These are phyloP conservation scores for Cladosporium sp. DNA, from an alignment of 2,329 filamentous ascomycete genomes.

Conservation along the genomic window DNA sequence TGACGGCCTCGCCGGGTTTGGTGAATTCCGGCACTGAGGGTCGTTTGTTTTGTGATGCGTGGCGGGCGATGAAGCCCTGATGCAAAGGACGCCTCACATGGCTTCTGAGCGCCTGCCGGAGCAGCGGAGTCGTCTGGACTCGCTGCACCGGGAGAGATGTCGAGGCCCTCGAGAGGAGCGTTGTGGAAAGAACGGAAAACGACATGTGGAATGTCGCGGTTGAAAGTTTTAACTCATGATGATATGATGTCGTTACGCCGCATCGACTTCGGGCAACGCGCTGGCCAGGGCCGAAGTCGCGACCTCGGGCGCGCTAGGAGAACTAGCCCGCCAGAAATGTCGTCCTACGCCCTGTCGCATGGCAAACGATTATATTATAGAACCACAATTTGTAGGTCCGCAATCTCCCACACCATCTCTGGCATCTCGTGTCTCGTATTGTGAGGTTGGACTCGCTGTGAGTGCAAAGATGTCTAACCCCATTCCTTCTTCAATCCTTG, in stretches of 20 bases:
- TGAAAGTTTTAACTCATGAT: no score
- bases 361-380: background rate
- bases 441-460: no score
- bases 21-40: no score
- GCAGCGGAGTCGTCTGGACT: background rate
- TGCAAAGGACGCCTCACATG: background rate
- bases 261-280: no score
- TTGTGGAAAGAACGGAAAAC: no score
- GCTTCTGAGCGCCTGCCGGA: background rate
- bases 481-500: slow-evolving; percentile 40
- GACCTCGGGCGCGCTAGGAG: background rate
- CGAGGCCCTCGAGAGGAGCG: no score
- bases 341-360: background rate
- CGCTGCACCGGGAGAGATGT: no score
- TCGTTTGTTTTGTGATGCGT: background rate
- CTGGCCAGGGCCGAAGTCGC: no score
- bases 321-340: background rate
- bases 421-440: background rate
- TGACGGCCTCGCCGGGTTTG: background rate
- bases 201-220: no score
- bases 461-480: background rate
- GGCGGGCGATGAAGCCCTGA: background rate
- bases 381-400: background rate
- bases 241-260: no score
- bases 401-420: background rate